Percentiles rank a stretch among this genome's conserved stretches.
Conservation (phyloP, 306 rosid species). For the Quercus bicolor region DNA sequence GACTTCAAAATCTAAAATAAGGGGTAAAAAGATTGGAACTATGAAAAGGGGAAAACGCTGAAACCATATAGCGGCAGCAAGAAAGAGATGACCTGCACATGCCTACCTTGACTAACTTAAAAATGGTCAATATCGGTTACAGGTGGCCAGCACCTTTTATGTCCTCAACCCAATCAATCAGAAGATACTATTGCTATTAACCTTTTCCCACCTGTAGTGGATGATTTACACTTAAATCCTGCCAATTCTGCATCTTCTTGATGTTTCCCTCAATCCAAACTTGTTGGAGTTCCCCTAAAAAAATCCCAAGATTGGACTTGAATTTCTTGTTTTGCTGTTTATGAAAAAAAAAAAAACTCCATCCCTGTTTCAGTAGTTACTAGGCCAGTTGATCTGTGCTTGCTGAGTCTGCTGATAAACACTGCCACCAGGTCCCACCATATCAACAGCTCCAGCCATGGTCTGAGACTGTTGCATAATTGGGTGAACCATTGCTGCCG, state of each 20-base stretch:
- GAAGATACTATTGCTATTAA: slow-evolving; percentile 52
- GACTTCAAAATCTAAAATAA: slow-evolving; percentile 34
- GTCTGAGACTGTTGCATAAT: slow-evolving; percentile 93
- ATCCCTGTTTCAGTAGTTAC: slow-evolving; percentile 60
- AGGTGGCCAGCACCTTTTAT: slow-evolving; percentile 72
- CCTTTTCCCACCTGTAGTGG: slow-evolving; percentile 43
- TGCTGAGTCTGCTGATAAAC: slow-evolving; percentile 95
- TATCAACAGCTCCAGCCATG: slow-evolving; percentile 88
- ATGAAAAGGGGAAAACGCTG: slow-evolving; percentile 36
- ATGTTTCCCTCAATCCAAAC: slow-evolving; percentile 46
- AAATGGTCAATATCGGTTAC: slow-evolving; percentile 73
- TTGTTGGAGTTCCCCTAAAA: slow-evolving; percentile 48
- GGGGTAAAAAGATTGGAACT: slow-evolving; percentile 44
- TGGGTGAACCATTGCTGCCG: slow-evolving; percentile 82
- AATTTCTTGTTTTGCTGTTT: slow-evolving; percentile 41
- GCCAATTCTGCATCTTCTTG: slow-evolving; percentile 46
- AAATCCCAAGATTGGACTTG: slow-evolving; percentile 37
- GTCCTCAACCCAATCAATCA: slow-evolving; percentile 71
- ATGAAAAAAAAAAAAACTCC: slow-evolving; percentile 11
- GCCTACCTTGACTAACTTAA: slow-evolving; percentile 66
- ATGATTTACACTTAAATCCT: slow-evolving; percentile 46
- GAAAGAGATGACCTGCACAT: slow-evolving; percentile 51
- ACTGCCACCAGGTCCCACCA: slow-evolving; percentile 89
- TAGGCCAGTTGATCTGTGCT: slow-evolving; percentile 89
- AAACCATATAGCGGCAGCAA: slow-evolving; percentile 50